Evolutionary conservation across 2,329 filamentous ascomycete species (phyloP).

Genomic region (Lachnellula subtilissima): DNA sequence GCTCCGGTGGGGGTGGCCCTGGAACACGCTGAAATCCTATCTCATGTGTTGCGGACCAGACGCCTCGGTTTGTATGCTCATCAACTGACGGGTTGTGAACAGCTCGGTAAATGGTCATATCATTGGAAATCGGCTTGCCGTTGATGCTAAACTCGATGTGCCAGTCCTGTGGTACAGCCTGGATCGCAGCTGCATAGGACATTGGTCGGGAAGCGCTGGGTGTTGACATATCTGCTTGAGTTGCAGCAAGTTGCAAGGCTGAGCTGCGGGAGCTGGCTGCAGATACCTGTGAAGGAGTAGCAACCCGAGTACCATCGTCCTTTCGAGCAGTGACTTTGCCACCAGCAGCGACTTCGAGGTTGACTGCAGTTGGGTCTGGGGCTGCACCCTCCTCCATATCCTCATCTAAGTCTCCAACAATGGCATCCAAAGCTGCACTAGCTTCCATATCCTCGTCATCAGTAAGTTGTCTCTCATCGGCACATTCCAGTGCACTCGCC

Average conservation of each 20-base stretch:
- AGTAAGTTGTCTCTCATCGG: constrained; percentile 80
- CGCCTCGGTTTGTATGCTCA: constrained; percentile 66
- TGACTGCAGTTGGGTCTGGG: constrained; percentile 83
- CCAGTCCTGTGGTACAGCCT: constrained; percentile 83
- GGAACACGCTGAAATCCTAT: constrained; percentile 86
- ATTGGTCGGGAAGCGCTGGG: constrained; percentile 56
- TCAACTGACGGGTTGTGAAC: constrained; percentile 63
- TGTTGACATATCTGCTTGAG: constrained; percentile 34
- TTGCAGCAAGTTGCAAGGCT: constrained; percentile 34
- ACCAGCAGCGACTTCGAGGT: constrained; percentile 79
- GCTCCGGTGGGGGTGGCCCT: constrained; percentile 74
- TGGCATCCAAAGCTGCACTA: constrained; percentile 67
- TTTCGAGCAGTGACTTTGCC: constrained; percentile 88
- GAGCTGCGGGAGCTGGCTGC: constrained; percentile 37
- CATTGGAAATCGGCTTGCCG: constrained; percentile 75
- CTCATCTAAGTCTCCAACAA: constrained; percentile 87
- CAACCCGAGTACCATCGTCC: constrained; percentile 82
- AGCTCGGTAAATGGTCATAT: constrained; percentile 93
- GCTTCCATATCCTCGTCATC: constrained; percentile 67
- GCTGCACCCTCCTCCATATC: constrained; percentile 70
- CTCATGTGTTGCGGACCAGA: constrained; percentile 87
- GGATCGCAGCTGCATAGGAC: constrained; percentile 81
- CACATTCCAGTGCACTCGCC: constrained; percentile 78
- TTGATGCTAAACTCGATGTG: constrained; percentile 94
- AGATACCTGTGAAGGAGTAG: constrained; percentile 67